Conservation (phyloP, 768 basidiomycete genomes). For the Calocybe cyanea region DNA sequence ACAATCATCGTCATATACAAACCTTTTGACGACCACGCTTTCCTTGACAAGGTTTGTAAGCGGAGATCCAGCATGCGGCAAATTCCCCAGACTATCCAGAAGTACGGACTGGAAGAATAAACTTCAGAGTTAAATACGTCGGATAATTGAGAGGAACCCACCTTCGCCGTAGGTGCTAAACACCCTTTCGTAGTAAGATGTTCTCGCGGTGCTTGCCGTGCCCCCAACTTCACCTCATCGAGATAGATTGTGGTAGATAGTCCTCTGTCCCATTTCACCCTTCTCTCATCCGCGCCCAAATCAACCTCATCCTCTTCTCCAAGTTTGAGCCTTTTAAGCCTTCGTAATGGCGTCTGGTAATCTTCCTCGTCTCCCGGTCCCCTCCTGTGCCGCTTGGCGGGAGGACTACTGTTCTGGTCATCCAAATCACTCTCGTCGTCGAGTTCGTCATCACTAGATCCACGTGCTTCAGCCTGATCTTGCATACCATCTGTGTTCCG, state of each 20-base stretch:
- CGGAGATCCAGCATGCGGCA: slow-evolving; percentile 53
- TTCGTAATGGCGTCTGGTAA: slow-evolving; percentile 60
- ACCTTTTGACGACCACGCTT: slow-evolving; percentile 71
- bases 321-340: slow-evolving; percentile 34
- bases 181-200: slow-evolving; percentile 54
- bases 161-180: slow-evolving; percentile 66
- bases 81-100: slow-evolving; percentile 72
- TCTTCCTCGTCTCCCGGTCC: slow-evolving; percentile 83
- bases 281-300: slow-evolving; percentile 36
- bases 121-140: slow-evolving; percentile 8
- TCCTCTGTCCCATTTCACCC: slow-evolving; percentile 78
- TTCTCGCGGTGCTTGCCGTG: slow-evolving; percentile 39
- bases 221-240: slow-evolving; percentile 57
- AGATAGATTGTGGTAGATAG: slow-evolving; percentile 59
- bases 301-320: slow-evolving; percentile 31
- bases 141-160: slow-evolving; percentile 21
- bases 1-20: slow-evolving; percentile 74
- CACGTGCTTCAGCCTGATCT: slow-evolving; percentile 22
- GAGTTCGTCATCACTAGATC: slow-evolving; percentile 24
- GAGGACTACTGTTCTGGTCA: slow-evolving; percentile 15
- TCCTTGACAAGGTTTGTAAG: slow-evolving; percentile 57
- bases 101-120: slow-evolving; percentile 42
- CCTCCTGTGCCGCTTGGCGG: slow-evolving; percentile 41
- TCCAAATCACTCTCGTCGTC: slow-evolving; percentile 22
- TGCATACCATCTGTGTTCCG: slow-evolving; percentile 30